These are phyloP conservation scores for Ceraceosorus guamensis DNA, from an alignment of 1,284 basidiomycete species.

Conservation along the genomic window DNA sequence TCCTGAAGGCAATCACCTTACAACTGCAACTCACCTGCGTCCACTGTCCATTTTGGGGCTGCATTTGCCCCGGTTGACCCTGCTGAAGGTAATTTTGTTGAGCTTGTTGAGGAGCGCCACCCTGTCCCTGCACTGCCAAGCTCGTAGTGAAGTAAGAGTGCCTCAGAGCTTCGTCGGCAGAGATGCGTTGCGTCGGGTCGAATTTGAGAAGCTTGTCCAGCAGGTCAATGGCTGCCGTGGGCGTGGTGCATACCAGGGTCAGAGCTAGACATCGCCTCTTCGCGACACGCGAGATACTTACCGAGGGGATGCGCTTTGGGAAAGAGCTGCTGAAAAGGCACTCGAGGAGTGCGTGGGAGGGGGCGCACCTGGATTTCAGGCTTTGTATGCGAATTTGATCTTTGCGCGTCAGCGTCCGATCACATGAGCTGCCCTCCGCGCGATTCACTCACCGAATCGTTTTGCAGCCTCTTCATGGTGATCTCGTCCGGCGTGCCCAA, in stretches of 20 bases:
- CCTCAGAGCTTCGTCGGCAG: conserved; percentile 80
- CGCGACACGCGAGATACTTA: conserved; percentile 4
- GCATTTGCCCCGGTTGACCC: not conserved
- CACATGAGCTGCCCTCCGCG: not conserved
- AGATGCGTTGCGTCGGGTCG: conserved; percentile 84
- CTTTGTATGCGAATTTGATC: conserved; percentile 50
- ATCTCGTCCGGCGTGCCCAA: conserved; percentile 90
- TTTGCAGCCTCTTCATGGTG: conserved; percentile 77
- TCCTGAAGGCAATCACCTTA: too few relatives aligned
- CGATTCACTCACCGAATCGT: conserved; percentile 68
- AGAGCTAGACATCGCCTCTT: not conserved
- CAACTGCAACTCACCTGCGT: not conserved
- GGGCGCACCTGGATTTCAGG: conserved; percentile 83
- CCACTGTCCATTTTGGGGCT: not conserved
- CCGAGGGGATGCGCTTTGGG: conserved; percentile 79
- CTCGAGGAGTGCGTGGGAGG: conserved; percentile 83
- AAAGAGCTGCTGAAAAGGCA: conserved; percentile 78
- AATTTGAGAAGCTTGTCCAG: conserved; percentile 93
- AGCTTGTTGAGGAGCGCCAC: not conserved
- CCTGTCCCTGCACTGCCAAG: conserved; percentile 21
- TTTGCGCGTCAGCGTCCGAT: not conserved
- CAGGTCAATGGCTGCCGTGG: conserved; percentile 72
- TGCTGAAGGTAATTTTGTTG: conserved; percentile 2
- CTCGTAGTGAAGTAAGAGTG: conserved; percentile 78
- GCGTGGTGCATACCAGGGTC: not conserved